phyloP scores from a whole-genome alignment of 805 yeast genomes.

The Yarrowia sp. region DNA sequence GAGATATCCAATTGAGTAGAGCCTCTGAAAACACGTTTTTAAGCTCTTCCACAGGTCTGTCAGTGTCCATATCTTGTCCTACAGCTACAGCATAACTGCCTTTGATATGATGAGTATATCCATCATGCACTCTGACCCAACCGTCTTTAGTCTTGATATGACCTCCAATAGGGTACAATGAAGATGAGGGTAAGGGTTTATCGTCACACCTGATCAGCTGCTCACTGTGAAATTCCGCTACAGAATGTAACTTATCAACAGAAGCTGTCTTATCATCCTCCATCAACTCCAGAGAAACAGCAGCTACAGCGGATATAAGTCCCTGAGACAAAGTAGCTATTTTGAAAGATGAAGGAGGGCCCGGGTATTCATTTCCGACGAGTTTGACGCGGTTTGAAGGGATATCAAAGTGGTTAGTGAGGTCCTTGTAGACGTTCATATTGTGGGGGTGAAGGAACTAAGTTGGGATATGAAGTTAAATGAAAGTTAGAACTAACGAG shows the following conservation, averaged over 20 bases:
- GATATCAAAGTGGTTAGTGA: neutral
- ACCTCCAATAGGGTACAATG: neutral
- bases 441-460: neutral
- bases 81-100: neutral
- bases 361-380: neutral
- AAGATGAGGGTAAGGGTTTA: neutral
- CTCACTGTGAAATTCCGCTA: slow-evolving; percentile 3
- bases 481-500: too few species aligned
- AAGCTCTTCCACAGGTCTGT: neutral
- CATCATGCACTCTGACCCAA: slow-evolving; percentile 7
- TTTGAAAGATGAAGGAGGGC: neutral
- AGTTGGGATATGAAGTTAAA: neutral
- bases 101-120: slow-evolving; percentile 2
- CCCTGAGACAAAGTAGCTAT: neutral
- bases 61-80: neutral
- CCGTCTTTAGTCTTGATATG: neutral
- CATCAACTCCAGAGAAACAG: neutral
- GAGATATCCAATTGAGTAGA: neutral
- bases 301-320: neutral
- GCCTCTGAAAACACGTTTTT: neutral
- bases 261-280: neutral
- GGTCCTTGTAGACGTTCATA: neutral
- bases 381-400: neutral
- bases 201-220: neutral
- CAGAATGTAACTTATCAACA: neutral